Evolutionary conservation across 2,329 filamentous ascomycete species (phyloP).

Genomic region (Sarocladium kiliense): DNA sequence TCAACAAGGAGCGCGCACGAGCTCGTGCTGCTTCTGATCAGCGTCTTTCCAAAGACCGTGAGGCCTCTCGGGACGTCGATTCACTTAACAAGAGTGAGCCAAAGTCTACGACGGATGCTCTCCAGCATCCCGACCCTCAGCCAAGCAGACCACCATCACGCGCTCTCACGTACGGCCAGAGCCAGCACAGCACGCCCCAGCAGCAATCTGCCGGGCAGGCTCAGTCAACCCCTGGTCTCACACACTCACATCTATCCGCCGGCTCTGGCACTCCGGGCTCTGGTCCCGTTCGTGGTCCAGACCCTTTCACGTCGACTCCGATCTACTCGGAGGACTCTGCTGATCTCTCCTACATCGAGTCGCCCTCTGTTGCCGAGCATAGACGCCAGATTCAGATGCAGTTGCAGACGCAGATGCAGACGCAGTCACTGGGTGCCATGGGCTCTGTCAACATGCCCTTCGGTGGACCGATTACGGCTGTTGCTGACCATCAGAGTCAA

Average conservation of each 20-base stretch:
- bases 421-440: too few species aligned
- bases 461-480: too few species aligned
- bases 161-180: not conserved
- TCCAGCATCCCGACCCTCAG: not conserved
- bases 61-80: not conserved
- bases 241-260: not conserved
- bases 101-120: too few species aligned
- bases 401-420: too few species aligned
- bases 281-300: not conserved
- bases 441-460: too few species aligned
- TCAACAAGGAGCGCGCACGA: not conserved
- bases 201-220: not conserved
- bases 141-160: not conserved
- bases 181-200: not conserved
- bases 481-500: too few species aligned
- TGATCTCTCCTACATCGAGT: too few species aligned
- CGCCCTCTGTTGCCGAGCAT: too few species aligned
- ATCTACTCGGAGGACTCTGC: not conserved
- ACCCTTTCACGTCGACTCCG: not conserved
- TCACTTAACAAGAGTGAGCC: not conserved
- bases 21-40: not conserved
- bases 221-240: not conserved
- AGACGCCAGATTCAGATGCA: too few species aligned
- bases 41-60: constrained; percentile 10
- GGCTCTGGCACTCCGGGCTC: not conserved